Conservation (phyloP, 1,284 basidiomycete species). For the Cryptococcus hybrid region DNA sequence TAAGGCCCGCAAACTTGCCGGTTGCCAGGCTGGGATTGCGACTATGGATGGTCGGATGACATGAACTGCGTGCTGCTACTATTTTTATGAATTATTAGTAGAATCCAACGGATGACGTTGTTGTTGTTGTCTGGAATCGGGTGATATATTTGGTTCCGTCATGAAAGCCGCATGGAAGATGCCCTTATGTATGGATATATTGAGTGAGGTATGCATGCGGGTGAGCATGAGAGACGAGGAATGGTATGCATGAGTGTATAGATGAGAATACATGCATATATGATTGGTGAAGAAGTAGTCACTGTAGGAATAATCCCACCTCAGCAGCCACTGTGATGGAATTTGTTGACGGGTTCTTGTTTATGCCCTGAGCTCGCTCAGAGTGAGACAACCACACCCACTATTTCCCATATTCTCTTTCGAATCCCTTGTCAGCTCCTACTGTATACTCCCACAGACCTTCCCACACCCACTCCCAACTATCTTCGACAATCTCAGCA, state of each 20-base stretch:
- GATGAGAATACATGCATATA: neutral
- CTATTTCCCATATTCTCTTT: neutral
- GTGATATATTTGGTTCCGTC: neutral
- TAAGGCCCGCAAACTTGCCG: too few species aligned
- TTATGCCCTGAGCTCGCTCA: neutral
- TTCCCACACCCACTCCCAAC: neutral
- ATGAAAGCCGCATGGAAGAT: too few species aligned
- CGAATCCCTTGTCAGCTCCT: neutral
- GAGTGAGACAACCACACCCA: neutral
- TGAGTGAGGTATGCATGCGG: neutral
- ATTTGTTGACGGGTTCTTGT: constrained; percentile 7
- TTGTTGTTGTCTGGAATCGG: neutral
- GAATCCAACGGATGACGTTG: neutral
- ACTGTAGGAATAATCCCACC: too few species aligned
- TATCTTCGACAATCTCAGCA: neutral
- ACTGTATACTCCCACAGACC: neutral
- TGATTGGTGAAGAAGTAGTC: neutral
- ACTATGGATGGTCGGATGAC: too few species aligned
- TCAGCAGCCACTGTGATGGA: neutral
- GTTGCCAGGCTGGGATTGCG: too few species aligned
- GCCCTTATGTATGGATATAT: neutral
- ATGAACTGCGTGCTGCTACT: too few species aligned
- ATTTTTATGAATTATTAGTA: too few species aligned
- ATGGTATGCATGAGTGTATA: neutral
- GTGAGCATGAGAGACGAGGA: neutral